phyloP scores from a whole-genome alignment of 1,284 basidiomycete species.

The Omphalotus olearius region DNA sequence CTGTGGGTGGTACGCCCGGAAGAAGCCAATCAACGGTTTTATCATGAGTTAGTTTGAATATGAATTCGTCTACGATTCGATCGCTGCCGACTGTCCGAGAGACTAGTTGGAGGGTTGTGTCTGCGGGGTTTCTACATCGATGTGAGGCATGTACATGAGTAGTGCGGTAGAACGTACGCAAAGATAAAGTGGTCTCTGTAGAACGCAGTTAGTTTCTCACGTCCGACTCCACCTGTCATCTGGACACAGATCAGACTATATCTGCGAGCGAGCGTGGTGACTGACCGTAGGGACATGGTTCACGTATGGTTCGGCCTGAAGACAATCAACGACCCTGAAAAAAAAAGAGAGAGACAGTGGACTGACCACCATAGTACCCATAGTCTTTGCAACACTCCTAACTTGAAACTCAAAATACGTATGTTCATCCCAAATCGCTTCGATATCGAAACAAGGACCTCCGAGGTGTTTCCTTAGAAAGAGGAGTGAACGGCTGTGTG shows the following conservation, averaged over 20 bases:
- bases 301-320: slow-evolving; percentile 43
- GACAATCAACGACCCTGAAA: neutral
- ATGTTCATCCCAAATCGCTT: slow-evolving; percentile 51
- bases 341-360: neutral
- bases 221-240: slow-evolving; percentile 54
- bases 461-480: slow-evolving; percentile 38
- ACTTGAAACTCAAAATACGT: slow-evolving; percentile 45
- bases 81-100: slow-evolving; percentile 51
- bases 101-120: slow-evolving; percentile 36
- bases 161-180: slow-evolving; percentile 26
- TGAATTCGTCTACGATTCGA: slow-evolving; percentile 46
- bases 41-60: slow-evolving; percentile 44
- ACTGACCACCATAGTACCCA: slow-evolving; percentile 51
- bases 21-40: slow-evolving; percentile 42
- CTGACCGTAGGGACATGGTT: slow-evolving; percentile 43
- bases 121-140: slow-evolving; percentile 39
- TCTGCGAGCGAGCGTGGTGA: neutral
- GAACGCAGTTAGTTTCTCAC: slow-evolving; percentile 43
- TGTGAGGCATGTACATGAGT: neutral
- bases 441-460: slow-evolving; percentile 44
- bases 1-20: slow-evolving; percentile 47
- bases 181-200: slow-evolving; percentile 52
- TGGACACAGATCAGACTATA: slow-evolving; percentile 18
- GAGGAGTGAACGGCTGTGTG: slow-evolving; percentile 39
- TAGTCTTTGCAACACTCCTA: slow-evolving; percentile 47